These are phyloP conservation scores for Berberis vulgaris DNA, from an alignment of 164 flowering plant species.

Conservation along the genomic window DNA sequence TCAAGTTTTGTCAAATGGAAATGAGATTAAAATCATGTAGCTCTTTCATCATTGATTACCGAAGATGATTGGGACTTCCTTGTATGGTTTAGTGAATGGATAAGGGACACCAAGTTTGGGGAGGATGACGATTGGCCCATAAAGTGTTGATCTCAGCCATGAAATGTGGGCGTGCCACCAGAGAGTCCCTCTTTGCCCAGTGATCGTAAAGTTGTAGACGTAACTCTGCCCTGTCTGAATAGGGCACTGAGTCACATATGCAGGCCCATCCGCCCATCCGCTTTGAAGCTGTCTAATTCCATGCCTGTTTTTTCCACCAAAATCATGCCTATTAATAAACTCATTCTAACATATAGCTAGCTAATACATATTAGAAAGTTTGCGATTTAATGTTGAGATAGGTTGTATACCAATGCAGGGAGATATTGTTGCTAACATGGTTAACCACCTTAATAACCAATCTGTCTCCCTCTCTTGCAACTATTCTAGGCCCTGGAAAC, in stretches of 20 bases:
- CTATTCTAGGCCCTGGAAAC: slow-evolving; percentile 25
- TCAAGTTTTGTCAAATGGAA: neutral
- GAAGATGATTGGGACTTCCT: slow-evolving; percentile 22
- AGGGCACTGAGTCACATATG: slow-evolving; percentile 22
- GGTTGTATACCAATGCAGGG: slow-evolving; percentile 10
- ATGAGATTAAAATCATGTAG: neutral
- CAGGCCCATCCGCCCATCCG: slow-evolving; percentile 18
- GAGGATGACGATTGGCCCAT: slow-evolving; percentile 14
- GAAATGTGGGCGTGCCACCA: slow-evolving; percentile 16
- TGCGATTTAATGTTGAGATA: neutral
- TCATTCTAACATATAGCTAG: no score
- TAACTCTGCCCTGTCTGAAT: slow-evolving; percentile 21
- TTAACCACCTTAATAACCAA: slow-evolving; percentile 10
- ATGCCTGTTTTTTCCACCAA: slow-evolving; percentile 7
- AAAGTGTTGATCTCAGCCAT: slow-evolving; percentile 12
- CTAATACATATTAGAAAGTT: no score
- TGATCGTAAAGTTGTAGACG: slow-evolving; percentile 22
- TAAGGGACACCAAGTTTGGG: slow-evolving; percentile 16
- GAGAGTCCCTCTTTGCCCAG: slow-evolving; percentile 25
- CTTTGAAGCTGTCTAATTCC: slow-evolving; percentile 15
- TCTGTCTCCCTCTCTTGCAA: slow-evolving; percentile 22
- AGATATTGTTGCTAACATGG: slow-evolving; percentile 12
- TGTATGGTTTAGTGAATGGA: slow-evolving; percentile 26
- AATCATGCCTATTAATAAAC: no score
- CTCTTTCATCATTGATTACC: slow-evolving; percentile 4